phyloP scores from a whole-genome alignment of 2,329 filamentous ascomycete genomes.

The Westerdykella aurantiaca region DNA sequence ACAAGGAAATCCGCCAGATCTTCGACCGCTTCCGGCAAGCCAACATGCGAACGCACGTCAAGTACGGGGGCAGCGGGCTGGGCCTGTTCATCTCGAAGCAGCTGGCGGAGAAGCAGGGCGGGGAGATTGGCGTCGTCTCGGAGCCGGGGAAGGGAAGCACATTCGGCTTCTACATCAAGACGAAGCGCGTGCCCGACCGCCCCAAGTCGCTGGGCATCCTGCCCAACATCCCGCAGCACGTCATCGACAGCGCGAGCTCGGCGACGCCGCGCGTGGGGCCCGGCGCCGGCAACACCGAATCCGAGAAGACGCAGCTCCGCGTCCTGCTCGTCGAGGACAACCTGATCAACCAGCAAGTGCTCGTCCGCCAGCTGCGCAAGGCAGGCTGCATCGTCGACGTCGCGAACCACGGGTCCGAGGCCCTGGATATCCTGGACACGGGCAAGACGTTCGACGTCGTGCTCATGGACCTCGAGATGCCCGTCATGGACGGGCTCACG shows the following conservation, averaged over 20 bases:
- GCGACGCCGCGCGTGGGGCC: background rate
- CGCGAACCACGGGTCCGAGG: conserved; percentile 36
- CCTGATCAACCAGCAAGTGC: conserved; percentile 35
- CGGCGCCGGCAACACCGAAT: background rate
- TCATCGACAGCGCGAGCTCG: conserved; percentile 2
- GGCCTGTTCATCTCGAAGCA: conserved; percentile 45
- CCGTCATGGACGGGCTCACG: conserved; percentile 44
- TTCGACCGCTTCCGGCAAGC: conserved; percentile 36
- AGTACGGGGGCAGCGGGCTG: conserved; percentile 42
- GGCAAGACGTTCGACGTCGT: conserved; percentile 26
- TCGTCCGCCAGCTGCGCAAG: conserved; percentile 34
- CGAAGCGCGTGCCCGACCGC: conserved; percentile 17
- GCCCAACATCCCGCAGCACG: conserved; percentile 5
- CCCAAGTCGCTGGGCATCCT: conserved; percentile 7
- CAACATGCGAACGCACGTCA: conserved; percentile 33
- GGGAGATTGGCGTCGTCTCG: conserved; percentile 43
- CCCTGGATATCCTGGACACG: conserved; percentile 27
- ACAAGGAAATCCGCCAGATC: conserved; percentile 36
- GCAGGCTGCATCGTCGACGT: conserved; percentile 25
- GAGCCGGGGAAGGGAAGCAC: conserved; percentile 34
- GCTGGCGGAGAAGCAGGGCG: conserved; percentile 42
- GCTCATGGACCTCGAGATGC: conserved; percentile 52
- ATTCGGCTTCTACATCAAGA: conserved; percentile 43
- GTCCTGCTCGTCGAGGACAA: conserved; percentile 38
- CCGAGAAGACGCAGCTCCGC: conserved; percentile 9